Evolutionary conservation across 768 basidiomycete genomes (phyloP).

Genomic region (Pleurotus tuber-regium): DNA sequence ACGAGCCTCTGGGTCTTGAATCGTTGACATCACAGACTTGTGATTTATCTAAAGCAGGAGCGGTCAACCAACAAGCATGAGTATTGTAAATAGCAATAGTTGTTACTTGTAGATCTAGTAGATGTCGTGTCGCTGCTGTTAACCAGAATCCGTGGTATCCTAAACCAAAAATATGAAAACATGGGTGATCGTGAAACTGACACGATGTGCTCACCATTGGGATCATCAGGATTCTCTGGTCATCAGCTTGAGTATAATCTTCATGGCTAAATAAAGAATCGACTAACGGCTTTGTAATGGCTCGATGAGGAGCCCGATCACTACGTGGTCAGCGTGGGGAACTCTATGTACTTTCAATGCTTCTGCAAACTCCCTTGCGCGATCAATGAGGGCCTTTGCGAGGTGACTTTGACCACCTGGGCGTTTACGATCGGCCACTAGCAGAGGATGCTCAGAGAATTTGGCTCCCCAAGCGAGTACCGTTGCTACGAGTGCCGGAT

Average conservation of each 20-base stretch:
- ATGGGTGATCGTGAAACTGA: conserved; percentile 14
- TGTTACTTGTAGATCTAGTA: conserved; percentile 71
- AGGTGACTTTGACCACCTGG: conserved; percentile 72
- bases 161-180: conserved; percentile 29
- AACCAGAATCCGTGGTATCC: conserved; percentile 89
- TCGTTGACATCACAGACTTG: conserved; percentile 71
- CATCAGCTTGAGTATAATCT: conserved; percentile 14
- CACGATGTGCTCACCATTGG: conserved; percentile 49
- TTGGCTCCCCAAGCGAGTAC: conserved; percentile 92
- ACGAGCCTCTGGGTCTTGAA: conserved; percentile 70
- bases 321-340: conserved; percentile 77
- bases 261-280: conserved; percentile 11
- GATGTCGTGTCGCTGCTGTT: conserved; percentile 70
- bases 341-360: conserved; percentile 83
- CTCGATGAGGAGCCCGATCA: conserved; percentile 80
- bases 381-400: conserved; percentile 73
- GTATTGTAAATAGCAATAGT: no score
- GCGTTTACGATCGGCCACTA: conserved; percentile 73
- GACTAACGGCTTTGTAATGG: conserved; percentile 84
- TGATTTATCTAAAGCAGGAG: conserved; percentile 85
- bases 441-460: conserved; percentile 87
- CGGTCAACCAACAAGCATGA: no score
- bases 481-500: conserved; percentile 79
- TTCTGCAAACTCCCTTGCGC: conserved; percentile 86
- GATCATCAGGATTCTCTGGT: conserved; percentile 70